Conservation (phyloP, 345 rosid species). For the Excoecaria agallocha region DNA sequence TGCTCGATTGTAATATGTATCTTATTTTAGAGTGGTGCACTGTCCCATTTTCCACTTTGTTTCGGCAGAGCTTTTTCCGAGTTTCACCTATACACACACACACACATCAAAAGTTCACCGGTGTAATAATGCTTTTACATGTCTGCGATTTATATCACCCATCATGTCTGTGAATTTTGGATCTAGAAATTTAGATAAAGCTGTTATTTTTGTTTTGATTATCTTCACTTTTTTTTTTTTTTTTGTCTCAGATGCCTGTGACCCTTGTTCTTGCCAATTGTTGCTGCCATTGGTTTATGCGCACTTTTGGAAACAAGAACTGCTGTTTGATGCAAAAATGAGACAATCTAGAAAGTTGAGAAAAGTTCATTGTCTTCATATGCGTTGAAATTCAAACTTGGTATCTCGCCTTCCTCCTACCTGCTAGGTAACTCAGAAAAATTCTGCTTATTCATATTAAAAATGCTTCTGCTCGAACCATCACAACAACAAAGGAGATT, state of each 20-base stretch:
- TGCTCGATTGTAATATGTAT: not conserved
- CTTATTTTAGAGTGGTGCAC: not conserved
- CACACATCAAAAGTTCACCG: not conserved
- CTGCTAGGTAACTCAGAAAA: not conserved
- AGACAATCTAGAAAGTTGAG: not conserved
- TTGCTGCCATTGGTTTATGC: not conserved
- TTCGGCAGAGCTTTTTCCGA: too few relatives aligned
- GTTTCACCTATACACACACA: not conserved
- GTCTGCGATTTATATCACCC: not conserved
- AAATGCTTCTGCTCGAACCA: not conserved
- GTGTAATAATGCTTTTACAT: not conserved
- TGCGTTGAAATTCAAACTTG: not conserved
- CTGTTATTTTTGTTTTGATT: not conserved
- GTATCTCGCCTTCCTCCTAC: not conserved
- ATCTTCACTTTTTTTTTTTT: not conserved
- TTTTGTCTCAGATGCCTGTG: not conserved
- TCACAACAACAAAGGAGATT: not conserved
- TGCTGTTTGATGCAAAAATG: not conserved
- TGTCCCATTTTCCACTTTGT: not conserved
- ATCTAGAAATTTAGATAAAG: not conserved
- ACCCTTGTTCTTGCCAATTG: not conserved
- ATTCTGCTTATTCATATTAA: not conserved
- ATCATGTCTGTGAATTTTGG: not conserved
- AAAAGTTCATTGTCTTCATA: not conserved
- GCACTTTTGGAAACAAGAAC: not conserved